Evolutionary conservation across 257 asterid species (phyloP).

Genomic region (Lycium barbarum): DNA sequence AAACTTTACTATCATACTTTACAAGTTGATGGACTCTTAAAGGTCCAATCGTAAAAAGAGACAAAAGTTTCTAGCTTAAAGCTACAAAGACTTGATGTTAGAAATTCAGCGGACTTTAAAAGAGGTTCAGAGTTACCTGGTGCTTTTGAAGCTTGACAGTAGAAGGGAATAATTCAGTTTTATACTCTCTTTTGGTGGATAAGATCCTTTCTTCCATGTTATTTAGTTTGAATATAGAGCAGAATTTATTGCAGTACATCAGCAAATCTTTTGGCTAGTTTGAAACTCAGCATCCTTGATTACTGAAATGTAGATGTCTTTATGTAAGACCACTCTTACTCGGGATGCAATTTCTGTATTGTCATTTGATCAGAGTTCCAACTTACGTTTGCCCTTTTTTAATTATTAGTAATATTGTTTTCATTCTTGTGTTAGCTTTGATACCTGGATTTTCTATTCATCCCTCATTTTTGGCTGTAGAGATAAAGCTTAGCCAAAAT

Average conservation of each 20-base stretch:
- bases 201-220: too few relatives aligned
- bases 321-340: too few relatives aligned
- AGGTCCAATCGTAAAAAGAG: too few relatives aligned
- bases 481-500: constrained; percentile 58
- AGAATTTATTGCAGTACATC: too few relatives aligned
- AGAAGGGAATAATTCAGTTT: too few relatives aligned
- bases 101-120: not conserved
- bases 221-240: too few relatives aligned
- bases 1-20: too few relatives aligned
- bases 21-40: too few relatives aligned
- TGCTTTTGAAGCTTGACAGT: too few relatives aligned
- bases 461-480: constrained; percentile 42
- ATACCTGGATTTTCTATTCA: not conserved
- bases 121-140: too few relatives aligned
- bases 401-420: not conserved
- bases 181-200: too few relatives aligned
- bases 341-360: not conserved
- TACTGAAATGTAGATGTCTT: not conserved
- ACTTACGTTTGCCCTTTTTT: not conserved
- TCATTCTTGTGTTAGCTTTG: not conserved
- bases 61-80: too few relatives aligned
- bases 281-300: not conserved
- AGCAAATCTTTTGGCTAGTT: not conserved
- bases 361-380: not conserved
- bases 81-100: not conserved